Base-by-base conservation (phyloP, 352 stramenopile genomes). In the Peronospora destructor region DNA sequence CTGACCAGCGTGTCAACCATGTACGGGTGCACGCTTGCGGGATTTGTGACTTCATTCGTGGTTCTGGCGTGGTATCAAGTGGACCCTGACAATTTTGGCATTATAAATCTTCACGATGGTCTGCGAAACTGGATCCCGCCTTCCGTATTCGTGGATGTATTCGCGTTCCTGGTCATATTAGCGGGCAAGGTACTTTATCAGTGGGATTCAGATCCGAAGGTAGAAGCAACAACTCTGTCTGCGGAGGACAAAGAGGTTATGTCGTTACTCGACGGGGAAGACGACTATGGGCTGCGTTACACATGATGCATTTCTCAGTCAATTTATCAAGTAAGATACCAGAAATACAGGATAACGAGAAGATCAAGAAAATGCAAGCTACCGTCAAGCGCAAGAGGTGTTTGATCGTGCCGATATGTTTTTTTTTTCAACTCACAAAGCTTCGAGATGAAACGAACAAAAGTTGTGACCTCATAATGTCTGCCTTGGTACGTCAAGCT, bases 211-310 rank as follows among this genome's bases (percentile, higher is more conserved):
- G 76, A 88, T 56, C 78, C 76, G 38, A 76, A 85, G 13, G 76
- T 85, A 26, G 74, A 91, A 59, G 80, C 80, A 19, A 91, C 78
- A 19, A 94, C 83, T 21, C 73, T 72, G 39, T 91, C 80, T 10
- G 83, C 80, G 8, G 83, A 89, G 35, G 83, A 94, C 47, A 93
- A 93, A 55, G 83, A 93, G 48, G 75, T 76, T 6, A 74, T 78
- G 56, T 83, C 81, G 11, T 57, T 93, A 16, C 71, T 92, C 19
- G 71, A 69, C 12, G 66, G 85, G 52, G 72, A 80, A 42, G 59
- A 76, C 16, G 76, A 90, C 49, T 90, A 83, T 42, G 79, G 79
- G 26, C 38, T 88, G 36, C 76, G 75, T 6, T 90, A 90, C 62
- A 87, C 69, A 55, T 90, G 77, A 45, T 35, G n/a, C 6, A 17